Conservation (phyloP, 495 filamentous ascomycete genomes). For the Aspergillus saccharolyticus region DNA sequence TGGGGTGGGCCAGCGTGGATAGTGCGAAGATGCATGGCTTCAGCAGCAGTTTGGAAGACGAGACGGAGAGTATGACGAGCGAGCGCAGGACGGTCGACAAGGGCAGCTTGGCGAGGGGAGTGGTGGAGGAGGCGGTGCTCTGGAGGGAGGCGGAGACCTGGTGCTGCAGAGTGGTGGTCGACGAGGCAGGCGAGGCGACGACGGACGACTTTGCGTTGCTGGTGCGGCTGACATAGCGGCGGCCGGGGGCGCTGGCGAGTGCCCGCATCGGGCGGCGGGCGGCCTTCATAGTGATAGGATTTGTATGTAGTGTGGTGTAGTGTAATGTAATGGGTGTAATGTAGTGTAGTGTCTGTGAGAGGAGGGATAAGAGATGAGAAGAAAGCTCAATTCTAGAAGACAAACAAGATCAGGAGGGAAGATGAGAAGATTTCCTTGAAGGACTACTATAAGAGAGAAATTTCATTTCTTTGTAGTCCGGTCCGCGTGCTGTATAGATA, state of each 20-base stretch:
- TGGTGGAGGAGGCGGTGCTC: slow-evolving; percentile 12
- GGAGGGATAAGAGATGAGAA: neutral
- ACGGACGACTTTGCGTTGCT: slow-evolving; percentile 35
- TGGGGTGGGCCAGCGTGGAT: slow-evolving; percentile 64
- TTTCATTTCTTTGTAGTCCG: neutral
- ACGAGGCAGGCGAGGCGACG: slow-evolving; percentile 17
- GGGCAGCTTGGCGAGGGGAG: slow-evolving; percentile 69
- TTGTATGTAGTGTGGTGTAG: neutral
- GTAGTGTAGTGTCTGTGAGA: neutral
- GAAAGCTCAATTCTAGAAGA: neutral
- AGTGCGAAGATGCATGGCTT: slow-evolving; percentile 65
- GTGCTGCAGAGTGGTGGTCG: slow-evolving; percentile 22
- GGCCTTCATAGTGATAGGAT: slow-evolving; percentile 27
- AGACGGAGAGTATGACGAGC: slow-evolving; percentile 70
- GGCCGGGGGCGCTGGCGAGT: slow-evolving; percentile 18
- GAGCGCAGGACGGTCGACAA: slow-evolving; percentile 71
- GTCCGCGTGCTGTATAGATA: neutral
- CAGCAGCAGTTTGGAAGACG: slow-evolving; percentile 70
- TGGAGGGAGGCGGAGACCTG: slow-evolving; percentile 10
- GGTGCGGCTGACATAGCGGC: slow-evolving; percentile 35
- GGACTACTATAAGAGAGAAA: too few species aligned
- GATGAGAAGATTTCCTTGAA: neutral
- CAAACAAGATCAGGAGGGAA: neutral
- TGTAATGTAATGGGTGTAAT: too few species aligned
- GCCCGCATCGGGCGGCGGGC: slow-evolving; percentile 29